Evolutionary conservation across 441 rosid species (phyloP), one percentile per base, ranked within the genome.

Genomic region (Pelargonium australe): DNA sequence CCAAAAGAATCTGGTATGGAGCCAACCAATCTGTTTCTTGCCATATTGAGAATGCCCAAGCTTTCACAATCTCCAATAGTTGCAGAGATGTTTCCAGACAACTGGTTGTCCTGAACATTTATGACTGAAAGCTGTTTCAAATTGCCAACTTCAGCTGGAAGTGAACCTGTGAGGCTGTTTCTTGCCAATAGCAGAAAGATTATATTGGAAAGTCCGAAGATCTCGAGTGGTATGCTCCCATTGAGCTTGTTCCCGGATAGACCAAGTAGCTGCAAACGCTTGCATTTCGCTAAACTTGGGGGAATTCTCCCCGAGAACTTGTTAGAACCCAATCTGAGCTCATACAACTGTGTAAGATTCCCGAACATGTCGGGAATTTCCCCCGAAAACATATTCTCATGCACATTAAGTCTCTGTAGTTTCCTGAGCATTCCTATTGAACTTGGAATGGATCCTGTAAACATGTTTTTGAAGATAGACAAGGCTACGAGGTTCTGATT

Each of bases 231-330:
- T 20, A 75, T 70, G 31, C 68, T 62, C 63, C 69, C 78, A 51
- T 55, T 9, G 17, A 67, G 65, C 9, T 49, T 64, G 43, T 73
- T 73, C 20, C 63, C 47, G 11, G 63, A 0, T 5, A 77, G 66
- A 58, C 41, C 72, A 0, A 77, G 67, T 12, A 25, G 1, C 8
- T 5, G 49, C 31, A 77, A 28, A 0, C 0, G 51, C 69, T 14
- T 43, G 68, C 72, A 77, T 23, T 40, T 19, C 16, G 66, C 73
- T 3, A 77, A 51, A 43, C 75, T 63, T 1, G 49, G 1, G 5
- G 80, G 77, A 60, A 77, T 67, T 64, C 61, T 34, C 49, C 77
- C 80, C 0, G 77, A 73, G 25, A 77, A 73, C 60, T 41, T n/a
- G 66, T 73, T 77, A n/a, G 0, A 6, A 20, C 70, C 72, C 64